Evolutionary conservation across 306 rosid genomes (phyloP), one percentile per base, ranked within the genome.

Genomic region (Lagenaria siceraria): DNA sequence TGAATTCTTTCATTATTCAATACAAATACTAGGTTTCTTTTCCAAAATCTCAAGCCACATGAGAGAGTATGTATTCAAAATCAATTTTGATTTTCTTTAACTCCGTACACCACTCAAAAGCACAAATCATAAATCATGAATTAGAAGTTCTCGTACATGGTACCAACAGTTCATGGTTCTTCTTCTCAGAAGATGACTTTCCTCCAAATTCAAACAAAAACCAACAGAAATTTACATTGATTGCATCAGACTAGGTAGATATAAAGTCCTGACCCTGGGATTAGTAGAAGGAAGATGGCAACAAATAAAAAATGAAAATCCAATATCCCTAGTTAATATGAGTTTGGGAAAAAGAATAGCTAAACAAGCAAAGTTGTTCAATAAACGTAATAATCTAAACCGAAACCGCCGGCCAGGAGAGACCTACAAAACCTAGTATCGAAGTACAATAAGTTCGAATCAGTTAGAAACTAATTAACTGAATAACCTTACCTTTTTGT

Each of bases 401-500:
- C 14, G 40, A 25, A 33, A 71, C 22, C 58, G 4, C 10, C 7
- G 52, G 33, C 31, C 53, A 66, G 5, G 31, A 25, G 18, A 27
- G 24, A 46, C 40, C 56, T 25, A 71, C 76, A 71, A 24, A 71
- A 25, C 58, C 58, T 3, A 46, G 12, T 27, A 58, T 38, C 5
- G 42, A 25, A 77, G 46, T 49, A 77, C 51, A 49, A 62, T 14
- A 22, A 63, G 60, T 64, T 63, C 4, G 12, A 62, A 33, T 7
- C 33, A 48, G 29, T 33, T 33, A 77, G 66, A 82, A 29, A 38
- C 51, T 59, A 25, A 77, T 46, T 7, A 81, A 11, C 58, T 21
- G 8, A 78, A 29, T 24, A 59, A 42, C n/a, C 75, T 25, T 12
- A 95, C 99, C 99, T 87, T 95, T 74, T 92, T 95, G 85, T 95